These are phyloP conservation scores for Termitomyces sp. DNA, from an alignment of 768 basidiomycete species.

Conservation along the genomic window DNA sequence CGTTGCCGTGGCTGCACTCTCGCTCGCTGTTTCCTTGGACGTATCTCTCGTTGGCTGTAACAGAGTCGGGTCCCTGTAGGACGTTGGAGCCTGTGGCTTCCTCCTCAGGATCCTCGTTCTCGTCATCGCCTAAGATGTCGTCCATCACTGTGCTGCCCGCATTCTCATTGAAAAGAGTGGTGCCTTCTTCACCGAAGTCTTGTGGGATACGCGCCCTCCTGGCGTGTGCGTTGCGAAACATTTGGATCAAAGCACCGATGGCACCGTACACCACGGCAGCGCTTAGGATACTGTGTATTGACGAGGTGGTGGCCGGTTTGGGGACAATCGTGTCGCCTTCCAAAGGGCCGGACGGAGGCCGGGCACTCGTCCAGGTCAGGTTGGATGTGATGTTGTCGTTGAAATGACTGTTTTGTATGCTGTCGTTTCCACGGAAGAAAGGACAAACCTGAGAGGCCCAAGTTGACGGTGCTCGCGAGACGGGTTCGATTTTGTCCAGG, in stretches of 20 bases:
- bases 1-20: background rate
- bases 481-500: background rate
- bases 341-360: too few relatives aligned
- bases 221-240: background rate
- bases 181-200: background rate
- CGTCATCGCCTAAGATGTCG: background rate
- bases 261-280: background rate
- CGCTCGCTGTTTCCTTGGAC: background rate
- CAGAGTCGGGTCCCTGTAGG: slow-evolving; percentile 3
- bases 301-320: background rate
- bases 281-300: background rate
- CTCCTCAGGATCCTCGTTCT: slow-evolving; percentile 1
- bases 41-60: background rate
- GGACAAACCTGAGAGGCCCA: background rate
- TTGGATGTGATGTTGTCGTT: background rate
- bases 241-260: background rate
- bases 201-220: background rate
- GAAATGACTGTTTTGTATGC: background rate
- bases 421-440: background rate
- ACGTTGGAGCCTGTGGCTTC: background rate
- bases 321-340: background rate
- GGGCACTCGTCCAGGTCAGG: background rate
- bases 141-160: background rate
- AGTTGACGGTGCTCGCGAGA: background rate
- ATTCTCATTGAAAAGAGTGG: background rate